Conservation (phyloP, 2,329 filamentous ascomycete genomes). For the Aspergillus thermomutatus region DNA sequence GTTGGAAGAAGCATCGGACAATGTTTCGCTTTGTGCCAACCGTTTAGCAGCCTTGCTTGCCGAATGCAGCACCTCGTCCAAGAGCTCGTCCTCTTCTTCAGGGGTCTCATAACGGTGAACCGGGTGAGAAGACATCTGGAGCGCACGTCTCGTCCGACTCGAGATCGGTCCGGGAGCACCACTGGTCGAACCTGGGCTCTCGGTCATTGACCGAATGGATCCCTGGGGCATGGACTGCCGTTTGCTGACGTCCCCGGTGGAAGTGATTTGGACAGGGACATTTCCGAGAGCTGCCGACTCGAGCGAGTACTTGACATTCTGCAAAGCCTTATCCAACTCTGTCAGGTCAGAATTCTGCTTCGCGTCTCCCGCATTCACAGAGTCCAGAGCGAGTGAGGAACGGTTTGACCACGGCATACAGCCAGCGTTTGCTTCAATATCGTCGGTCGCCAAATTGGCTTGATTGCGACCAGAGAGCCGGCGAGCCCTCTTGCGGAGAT, state of each 20-base stretch:
- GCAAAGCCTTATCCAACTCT: conserved; percentile 60
- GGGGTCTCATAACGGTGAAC: conserved; percentile 88
- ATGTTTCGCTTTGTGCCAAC: conserved; percentile 51
- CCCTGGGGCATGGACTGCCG: conserved; percentile 40
- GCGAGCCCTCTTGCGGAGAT: conserved; percentile 87
- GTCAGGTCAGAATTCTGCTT: conserved; percentile 52
- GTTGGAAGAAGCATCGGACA: conserved; percentile 51
- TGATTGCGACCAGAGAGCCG: conserved; percentile 90
- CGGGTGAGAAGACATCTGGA: conserved; percentile 66
- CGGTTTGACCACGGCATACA: conserved; percentile 87
- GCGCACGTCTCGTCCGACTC: conserved; percentile 73
- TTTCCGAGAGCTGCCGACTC: conserved; percentile 43
- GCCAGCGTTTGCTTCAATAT: conserved; percentile 88
- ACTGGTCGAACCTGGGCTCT: conserved; percentile 25
- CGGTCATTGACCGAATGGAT: conserved; percentile 27
- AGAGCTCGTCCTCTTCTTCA: conserved; percentile 91
- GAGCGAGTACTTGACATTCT: conserved; percentile 58
- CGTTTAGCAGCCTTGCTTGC: conserved; percentile 72
- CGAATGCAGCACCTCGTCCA: conserved; percentile 81
- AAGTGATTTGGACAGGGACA: conserved; percentile 34
- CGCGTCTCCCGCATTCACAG: conserved; percentile 46
- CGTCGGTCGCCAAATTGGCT: conserved; percentile 75
- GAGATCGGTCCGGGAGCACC: conserved; percentile 57
- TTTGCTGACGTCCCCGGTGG: conserved; percentile 31
- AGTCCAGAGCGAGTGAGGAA: conserved; percentile 76